A percentile compares a stretch with the other conserved stretches of the same genome.
Evolutionary conservation across 345 rosid species (phyloP).

Genomic region (Hirschfeldia incana): DNA sequence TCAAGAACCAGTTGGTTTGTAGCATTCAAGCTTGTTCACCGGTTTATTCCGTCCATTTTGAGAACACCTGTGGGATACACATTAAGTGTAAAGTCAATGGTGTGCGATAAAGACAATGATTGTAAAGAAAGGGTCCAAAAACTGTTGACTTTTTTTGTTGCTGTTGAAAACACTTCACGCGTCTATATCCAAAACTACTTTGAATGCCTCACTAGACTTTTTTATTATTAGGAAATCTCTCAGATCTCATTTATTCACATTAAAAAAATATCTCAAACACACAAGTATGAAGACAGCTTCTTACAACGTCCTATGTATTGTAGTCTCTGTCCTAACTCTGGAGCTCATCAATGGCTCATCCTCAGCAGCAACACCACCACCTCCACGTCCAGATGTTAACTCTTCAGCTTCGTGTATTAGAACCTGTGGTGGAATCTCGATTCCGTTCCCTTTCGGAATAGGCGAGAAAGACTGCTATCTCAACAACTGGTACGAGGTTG

Average conservation of each 20-base stretch:
- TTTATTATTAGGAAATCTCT: not conserved
- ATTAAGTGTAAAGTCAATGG: not conserved
- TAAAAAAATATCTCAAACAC: not conserved
- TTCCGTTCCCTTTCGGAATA: slow-evolving; percentile 36
- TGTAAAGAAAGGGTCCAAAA: not conserved
- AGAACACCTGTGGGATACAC: not conserved
- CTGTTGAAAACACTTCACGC: not conserved
- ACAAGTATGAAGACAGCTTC: slow-evolving; percentile 1
- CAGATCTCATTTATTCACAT: not conserved
- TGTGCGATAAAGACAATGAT: not conserved
- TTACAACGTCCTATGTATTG: not conserved
- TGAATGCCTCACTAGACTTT: not conserved
- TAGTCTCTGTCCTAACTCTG: slow-evolving; percentile 8
- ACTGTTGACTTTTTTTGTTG: not conserved
- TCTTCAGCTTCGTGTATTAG: slow-evolving; percentile 23
- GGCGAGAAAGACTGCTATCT: slow-evolving; percentile 36
- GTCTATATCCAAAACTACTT: not conserved
- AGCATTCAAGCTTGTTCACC: not conserved
- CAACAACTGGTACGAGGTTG: slow-evolving; percentile 18
- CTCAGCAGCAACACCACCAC: slow-evolving; percentile 6
- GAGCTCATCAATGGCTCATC: slow-evolving; percentile 26
- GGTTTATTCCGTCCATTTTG: not conserved
- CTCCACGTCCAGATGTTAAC: slow-evolving; percentile 10
- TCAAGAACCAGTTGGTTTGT: not conserved
- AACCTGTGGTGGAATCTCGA: slow-evolving; percentile 24